Percentiles rank a stretch among this genome's conserved stretches.
These are phyloP conservation scores for Andrographis paniculata DNA, from an alignment of 305 asterid species.

Conservation along the genomic window DNA sequence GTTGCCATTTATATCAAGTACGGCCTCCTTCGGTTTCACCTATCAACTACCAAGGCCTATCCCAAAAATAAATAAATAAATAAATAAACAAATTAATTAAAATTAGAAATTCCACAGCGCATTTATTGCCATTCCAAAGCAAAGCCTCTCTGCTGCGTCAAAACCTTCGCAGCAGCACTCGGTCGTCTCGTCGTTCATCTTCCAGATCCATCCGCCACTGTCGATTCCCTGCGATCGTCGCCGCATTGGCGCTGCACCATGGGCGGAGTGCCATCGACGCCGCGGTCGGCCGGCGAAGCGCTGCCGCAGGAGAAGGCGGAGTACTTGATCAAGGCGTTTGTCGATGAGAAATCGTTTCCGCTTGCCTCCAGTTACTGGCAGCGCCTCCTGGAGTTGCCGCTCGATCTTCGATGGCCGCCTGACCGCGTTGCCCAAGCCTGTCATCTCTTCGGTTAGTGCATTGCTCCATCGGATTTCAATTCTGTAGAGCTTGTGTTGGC, in stretches of 20 bases:
- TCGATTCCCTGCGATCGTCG: neutral
- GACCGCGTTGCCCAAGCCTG: constrained; percentile 76
- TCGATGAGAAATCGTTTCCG: constrained; percentile 75
- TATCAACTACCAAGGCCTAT: constrained; percentile 2
- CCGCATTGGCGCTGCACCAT: neutral
- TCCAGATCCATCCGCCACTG: neutral
- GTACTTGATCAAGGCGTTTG: constrained; percentile 56
- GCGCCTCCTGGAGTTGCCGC: constrained; percentile 78
- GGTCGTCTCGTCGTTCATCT: too few species aligned
- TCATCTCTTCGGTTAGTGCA: constrained; percentile 55
- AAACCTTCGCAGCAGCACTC: too few species aligned
- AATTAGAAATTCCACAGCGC: too few species aligned
- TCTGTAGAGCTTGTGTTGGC: neutral
- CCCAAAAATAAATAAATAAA: too few species aligned
- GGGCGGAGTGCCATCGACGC: constrained; percentile 74
- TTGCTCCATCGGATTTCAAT: too few species aligned
- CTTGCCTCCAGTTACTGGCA: constrained; percentile 82
- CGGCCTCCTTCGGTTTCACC: constrained; percentile 5
- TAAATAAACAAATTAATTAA: too few species aligned
- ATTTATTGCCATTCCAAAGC: too few species aligned
- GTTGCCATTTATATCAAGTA: constrained; percentile 9
- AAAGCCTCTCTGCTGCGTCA: too few species aligned
- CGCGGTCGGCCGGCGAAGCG: constrained; percentile 50
- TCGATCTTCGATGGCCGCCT: constrained; percentile 76
- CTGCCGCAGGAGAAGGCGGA: constrained; percentile 76